Conservation (phyloP, 495 filamentous ascomycete species). For the Penicillium chermesinum region DNA sequence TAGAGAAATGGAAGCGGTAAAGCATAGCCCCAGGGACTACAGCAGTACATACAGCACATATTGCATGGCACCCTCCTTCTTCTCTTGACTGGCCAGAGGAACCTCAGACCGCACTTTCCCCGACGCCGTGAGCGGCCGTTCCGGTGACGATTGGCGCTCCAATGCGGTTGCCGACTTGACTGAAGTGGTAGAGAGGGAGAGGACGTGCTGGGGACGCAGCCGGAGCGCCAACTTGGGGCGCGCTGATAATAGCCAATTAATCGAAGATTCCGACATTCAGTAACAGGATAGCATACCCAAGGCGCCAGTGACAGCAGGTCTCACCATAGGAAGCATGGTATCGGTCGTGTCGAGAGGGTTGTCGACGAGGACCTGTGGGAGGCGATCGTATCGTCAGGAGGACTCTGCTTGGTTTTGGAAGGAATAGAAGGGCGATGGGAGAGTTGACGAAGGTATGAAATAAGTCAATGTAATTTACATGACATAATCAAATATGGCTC, state of each 20-base stretch:
- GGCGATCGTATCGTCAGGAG: slow-evolving; percentile 20
- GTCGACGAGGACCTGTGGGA: slow-evolving; percentile 10
- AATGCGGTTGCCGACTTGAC: slow-evolving; percentile 40
- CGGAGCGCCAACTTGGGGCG: slow-evolving; percentile 23
- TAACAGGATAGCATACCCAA: slow-evolving; percentile 20
- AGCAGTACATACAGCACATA: slow-evolving; percentile 77
- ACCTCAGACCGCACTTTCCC: slow-evolving; percentile 66
- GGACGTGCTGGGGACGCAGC: slow-evolving; percentile 25
- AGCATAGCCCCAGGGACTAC: not conserved
- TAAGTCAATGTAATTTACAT: slow-evolving; percentile 3
- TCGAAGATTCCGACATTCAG: slow-evolving; percentile 7
- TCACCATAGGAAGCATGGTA: slow-evolving; percentile 29
- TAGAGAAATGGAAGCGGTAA: not conserved
- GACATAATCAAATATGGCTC: slow-evolving; percentile 11
- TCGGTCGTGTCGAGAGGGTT: not conserved
- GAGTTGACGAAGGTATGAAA: slow-evolving; percentile 12
- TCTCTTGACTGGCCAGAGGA: slow-evolving; percentile 82
- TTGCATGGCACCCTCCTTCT: slow-evolving; percentile 92
- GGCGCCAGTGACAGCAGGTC: slow-evolving; percentile 29
- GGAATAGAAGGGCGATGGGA: slow-evolving; percentile 2
- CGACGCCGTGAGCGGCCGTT: slow-evolving; percentile 39
- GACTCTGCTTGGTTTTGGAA: slow-evolving; percentile 17
- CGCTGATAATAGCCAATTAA: slow-evolving; percentile 14
- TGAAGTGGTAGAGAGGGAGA: slow-evolving; percentile 38
- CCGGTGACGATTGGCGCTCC: slow-evolving; percentile 39